Conservation (phyloP, 192 early-diverging fungal species). For the Backusella circina region DNA sequence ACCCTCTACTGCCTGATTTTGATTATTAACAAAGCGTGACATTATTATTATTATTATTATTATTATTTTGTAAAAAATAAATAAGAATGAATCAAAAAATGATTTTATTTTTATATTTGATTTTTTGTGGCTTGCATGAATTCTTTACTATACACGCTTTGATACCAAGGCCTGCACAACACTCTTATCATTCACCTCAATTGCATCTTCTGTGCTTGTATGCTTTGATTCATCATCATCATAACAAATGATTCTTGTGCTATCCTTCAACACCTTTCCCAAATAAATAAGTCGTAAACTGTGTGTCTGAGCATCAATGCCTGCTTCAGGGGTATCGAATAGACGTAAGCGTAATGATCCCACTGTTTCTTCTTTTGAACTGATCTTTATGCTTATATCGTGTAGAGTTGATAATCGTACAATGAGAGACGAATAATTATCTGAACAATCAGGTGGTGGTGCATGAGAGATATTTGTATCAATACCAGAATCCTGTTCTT, state of each 20-base stretch:
- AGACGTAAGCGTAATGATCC: conserved; percentile 22
- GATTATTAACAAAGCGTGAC: neutral
- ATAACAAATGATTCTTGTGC: neutral
- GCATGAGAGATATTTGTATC: neutral
- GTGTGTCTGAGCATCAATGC: conserved; percentile 11
- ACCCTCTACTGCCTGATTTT: neutral
- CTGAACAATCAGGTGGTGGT: neutral
- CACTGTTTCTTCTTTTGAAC: conserved; percentile 25
- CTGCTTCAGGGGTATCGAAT: conserved; percentile 9
- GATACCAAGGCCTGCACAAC: neutral
- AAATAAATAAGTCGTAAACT: conserved; percentile 46
- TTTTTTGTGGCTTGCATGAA: neutral
- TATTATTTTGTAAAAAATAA: neutral
- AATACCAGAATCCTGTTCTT: neutral
- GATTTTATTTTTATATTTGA: too few species aligned
- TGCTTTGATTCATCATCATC: neutral
- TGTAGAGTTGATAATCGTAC: conserved; percentile 36
- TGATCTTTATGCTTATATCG: conserved; percentile 15
- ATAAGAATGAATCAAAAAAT: neutral
- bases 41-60: neutral
- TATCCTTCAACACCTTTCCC: conserved; percentile 41
- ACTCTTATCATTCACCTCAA: neutral
- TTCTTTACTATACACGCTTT: neutral
- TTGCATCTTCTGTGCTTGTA: neutral
- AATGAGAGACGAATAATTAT: conserved; percentile 5